A percentile compares a stretch with the other conserved stretches of the same genome.
Conservation (phyloP, 2,329 filamentous ascomycete genomes). For the Fusarium guadeloupense region DNA sequence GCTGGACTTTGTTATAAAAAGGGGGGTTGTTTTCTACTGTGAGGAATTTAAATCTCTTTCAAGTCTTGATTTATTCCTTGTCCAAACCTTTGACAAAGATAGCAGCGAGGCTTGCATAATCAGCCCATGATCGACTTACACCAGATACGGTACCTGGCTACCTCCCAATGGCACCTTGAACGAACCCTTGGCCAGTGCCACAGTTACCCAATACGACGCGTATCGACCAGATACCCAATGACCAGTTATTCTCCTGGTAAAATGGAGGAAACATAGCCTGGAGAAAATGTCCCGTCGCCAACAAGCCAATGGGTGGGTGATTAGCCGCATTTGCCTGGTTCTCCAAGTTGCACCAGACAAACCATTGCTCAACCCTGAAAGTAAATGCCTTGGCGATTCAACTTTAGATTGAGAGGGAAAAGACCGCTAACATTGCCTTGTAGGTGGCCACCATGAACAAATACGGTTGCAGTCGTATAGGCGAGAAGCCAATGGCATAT, state of each 20-base stretch:
- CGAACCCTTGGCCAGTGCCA: constrained; percentile 44
- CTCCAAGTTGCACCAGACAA: constrained; percentile 29
- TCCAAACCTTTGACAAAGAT: neutral
- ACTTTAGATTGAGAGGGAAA: neutral
- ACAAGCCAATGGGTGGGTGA: constrained; percentile 33
- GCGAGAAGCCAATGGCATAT: constrained; percentile 33
- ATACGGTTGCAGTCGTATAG: constrained; percentile 27
- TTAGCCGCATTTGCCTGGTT: constrained; percentile 12
- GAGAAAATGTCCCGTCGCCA: constrained; percentile 23
- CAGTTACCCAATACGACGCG: constrained; percentile 38
- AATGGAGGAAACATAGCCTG: constrained; percentile 11
- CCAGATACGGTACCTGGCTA: neutral
- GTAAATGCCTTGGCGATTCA: constrained; percentile 17
- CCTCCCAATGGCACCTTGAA: too few relatives aligned
- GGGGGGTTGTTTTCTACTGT: constrained; percentile 12
- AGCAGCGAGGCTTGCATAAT: too few relatives aligned
- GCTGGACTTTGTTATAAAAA: constrained; percentile 37
- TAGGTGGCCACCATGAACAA: constrained; percentile 8
- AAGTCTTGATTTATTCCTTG: neutral
- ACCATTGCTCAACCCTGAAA: constrained; percentile 23
- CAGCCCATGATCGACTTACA: constrained; percentile 10
- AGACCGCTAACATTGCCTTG: constrained; percentile 24
- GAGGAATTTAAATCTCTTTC: neutral
- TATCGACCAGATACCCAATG: constrained; percentile 21
- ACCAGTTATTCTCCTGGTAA: constrained; percentile 24